phyloP scores from a whole-genome alignment of 2,329 filamentous ascomycete genomes.

The Cadophora sp. region DNA sequence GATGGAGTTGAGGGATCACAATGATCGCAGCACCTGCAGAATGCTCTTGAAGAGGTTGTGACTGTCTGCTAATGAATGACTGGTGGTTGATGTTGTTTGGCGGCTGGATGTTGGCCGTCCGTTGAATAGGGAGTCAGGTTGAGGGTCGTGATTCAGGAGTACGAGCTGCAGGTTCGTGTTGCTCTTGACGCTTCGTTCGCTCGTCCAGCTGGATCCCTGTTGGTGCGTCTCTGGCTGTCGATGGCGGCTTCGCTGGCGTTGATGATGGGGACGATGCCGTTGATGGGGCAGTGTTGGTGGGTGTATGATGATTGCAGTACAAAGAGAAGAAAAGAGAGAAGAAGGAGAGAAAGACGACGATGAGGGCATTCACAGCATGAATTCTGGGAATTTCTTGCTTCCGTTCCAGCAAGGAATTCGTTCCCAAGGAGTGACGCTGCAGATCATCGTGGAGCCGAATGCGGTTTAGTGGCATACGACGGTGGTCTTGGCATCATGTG shows the following conservation, averaged over 20 bases:
- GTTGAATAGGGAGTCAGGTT: not conserved
- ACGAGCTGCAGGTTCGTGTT: conserved; percentile 11
- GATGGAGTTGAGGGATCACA: conserved; percentile 2
- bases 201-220: conserved; percentile 25
- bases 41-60: not conserved
- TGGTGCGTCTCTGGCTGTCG: not conserved
- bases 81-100: conserved; percentile 13
- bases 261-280: not conserved
- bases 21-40: not conserved
- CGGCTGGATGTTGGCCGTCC: not conserved
- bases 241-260: not conserved
- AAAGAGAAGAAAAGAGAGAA: conserved; percentile 17
- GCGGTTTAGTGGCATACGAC: conserved; percentile 17
- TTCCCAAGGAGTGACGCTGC: conserved; percentile 20
- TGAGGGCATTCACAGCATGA: conserved; percentile 35
- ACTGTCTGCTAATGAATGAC: conserved; percentile 27
- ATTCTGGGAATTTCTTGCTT: conserved; percentile 15
- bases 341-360: conserved; percentile 28
- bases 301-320: not conserved
- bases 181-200: conserved; percentile 16
- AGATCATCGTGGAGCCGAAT: conserved; percentile 15
- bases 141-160: conserved; percentile 4
- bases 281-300: not conserved
- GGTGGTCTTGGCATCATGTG: conserved; percentile 4
- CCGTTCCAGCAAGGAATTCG: conserved; percentile 21